Percentiles rank a stretch among this genome's conserved stretches.
Conservation (phyloP, 73 alveolate genomes). For the Tetrahymena elliotti region DNA sequence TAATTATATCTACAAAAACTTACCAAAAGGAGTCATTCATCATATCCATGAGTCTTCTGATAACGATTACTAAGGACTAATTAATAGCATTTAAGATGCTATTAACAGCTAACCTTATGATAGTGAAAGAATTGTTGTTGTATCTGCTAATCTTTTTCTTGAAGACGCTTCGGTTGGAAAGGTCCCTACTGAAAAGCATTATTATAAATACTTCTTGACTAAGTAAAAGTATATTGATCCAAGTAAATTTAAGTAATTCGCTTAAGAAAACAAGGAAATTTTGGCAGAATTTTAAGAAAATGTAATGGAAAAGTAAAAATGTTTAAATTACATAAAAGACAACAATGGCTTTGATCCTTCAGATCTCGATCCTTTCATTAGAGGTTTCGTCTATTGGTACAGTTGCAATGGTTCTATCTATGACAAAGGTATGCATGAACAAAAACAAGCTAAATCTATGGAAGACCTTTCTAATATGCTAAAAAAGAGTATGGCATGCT, state of each 20-base stretch:
- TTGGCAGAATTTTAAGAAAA: background rate
- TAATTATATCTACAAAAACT: background rate
- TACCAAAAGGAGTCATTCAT: background rate
- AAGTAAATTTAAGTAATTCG: background rate
- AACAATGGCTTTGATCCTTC: background rate
- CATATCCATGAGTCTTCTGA: background rate
- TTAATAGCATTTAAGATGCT: background rate
- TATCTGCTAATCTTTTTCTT: background rate
- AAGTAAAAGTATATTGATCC: background rate
- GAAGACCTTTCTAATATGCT: background rate
- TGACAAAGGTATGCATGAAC: background rate
- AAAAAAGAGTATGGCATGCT: background rate
- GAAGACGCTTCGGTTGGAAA: background rate
- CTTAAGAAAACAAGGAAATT: background rate
- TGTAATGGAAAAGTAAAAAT: background rate
- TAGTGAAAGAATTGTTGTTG: background rate
- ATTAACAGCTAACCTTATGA: background rate
- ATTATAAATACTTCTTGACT: background rate
- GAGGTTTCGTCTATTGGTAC: background rate
- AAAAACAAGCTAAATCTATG: background rate
- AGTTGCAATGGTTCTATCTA: background rate
- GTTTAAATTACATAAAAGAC: background rate
- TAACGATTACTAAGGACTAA: background rate
- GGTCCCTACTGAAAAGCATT: background rate
- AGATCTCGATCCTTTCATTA: background rate